Base-by-base conservation (phyloP, 2,329 filamentous ascomycete species). In the Ilyonectria mors-panacis region DNA sequence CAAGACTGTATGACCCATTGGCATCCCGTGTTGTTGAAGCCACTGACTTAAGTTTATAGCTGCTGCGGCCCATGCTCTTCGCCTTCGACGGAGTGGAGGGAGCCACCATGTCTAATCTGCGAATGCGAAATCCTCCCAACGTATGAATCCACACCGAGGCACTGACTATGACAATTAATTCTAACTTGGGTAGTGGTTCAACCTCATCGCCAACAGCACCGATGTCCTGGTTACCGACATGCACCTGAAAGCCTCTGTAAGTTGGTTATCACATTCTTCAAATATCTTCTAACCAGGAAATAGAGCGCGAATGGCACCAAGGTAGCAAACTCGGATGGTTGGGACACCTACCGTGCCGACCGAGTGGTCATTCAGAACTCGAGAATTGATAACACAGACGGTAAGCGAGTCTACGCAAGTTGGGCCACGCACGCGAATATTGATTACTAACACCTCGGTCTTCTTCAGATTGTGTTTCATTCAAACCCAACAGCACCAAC, bases 401-500 rank as follows among this genome's bases (percentile, higher is more conserved):
- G 74, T 76, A 66, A 3, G 1, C 6, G 7, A 4, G 8, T 1
- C 2, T 17, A 8, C 1, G 30, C 1, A 51, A 13, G 26, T 33
- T 51, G n/a, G 1, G 19, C 12, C 10, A 53, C 8, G 15, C 15
- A 19, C 17, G 8, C 15, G n/a, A 42, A n/a, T 8, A n/a, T 35
- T 19, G 2, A 53, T 6, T 15, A 13, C 47, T 70, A 0, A 66
- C 15, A 10, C 4, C 0, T 12, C 10, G 7, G n/a, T 6, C 13
- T 12, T 33, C 13, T 6, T 0, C 26, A 76, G 87, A 94, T 76
- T 93, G 92, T 67, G 89, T 93, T 13, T 90, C 90, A 0, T 93
- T 93, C 85, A 93, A 93, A 79, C 91, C 91, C 19, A 93, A 93
- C 77, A 90, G 86, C 72, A 93, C 90, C 48, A 86, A 92, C 69